Evolutionary conservation across 352 stramenopile species (phyloP), one percentile per base, ranked within the genome.

Genomic region (Pythium phragmitis): DNA sequence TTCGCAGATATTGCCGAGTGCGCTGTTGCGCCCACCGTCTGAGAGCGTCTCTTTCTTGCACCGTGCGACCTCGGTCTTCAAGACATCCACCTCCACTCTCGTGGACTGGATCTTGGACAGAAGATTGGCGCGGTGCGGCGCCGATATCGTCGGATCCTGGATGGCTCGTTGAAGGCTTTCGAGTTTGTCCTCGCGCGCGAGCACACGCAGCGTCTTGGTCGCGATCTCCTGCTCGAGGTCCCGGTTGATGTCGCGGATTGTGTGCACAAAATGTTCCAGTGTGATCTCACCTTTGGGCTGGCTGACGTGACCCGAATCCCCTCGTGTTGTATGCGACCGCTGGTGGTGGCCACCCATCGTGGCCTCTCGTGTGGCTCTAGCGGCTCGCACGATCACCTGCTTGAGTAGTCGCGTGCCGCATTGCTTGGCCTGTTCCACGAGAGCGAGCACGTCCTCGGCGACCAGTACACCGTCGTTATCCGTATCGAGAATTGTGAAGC

Each of bases 211-310:
- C 17, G 66, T 80, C 50, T 88, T 88, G 13, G 60, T 58, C 0
- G 83, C 83, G 30, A 92, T 89, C 11, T 77, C 74, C 34, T 79
- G 77, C 63, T 90, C 74, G 65, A 85, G 73, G n/a, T 55, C 73
- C 21, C 81, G 79, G 55, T 92, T 92, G 33, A 88, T 74, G 7
- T 79, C 71, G 33, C 74, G 79, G 45, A 91, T 89, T 3, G 81
- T 80, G 26, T 45, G 30, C 14, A 68, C 73, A 34, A 92, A 92
- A 37, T 87, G 68, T 30, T 81, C 72, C 41, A 90, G 87, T 6
- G 79, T 88, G 72, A 92, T 88, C 56, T 90, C 78, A 8, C 81
- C 81, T 26, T 78, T 71, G 8, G 71, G 68, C 11, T 28, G 26
- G 26, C 23, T 33, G 33, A 7, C 36, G 45, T 50, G n/a, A 5